Evolutionary conservation across 1,284 basidiomycete species (phyloP).

Genomic region (Schizophyllum commune): DNA sequence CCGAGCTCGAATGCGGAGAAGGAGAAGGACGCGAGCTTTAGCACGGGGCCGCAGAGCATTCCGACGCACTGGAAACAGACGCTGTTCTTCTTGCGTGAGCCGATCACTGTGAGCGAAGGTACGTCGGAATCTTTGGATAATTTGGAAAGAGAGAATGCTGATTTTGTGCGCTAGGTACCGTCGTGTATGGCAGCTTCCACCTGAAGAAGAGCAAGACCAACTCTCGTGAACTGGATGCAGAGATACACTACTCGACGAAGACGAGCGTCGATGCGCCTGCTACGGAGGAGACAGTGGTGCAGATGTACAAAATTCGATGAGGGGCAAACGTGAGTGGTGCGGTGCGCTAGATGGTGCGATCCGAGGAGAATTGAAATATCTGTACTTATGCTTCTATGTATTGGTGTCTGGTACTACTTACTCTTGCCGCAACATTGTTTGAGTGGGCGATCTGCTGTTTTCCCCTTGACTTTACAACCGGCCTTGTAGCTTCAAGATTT

Average conservation of each 20-base stretch:
- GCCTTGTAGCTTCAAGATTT: no score
- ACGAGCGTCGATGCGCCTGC: conserved; percentile 23
- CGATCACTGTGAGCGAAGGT: conserved; percentile 72
- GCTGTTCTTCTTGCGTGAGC: conserved; percentile 78
- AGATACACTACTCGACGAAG: conserved; percentile 77
- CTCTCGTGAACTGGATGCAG: conserved; percentile 84
- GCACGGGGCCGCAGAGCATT: conserved; percentile 81
- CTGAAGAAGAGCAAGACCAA: conserved; percentile 80
- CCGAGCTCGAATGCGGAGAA: conserved; percentile 37
- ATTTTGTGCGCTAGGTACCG: conserved; percentile 43
- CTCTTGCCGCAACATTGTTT: no score
- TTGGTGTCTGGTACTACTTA: not conserved
- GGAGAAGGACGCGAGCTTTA: conserved; percentile 71
- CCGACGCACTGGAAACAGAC: conserved; percentile 99
- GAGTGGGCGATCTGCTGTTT: no score
- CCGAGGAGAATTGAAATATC: not conserved
- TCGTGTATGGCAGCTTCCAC: conserved; percentile 76
- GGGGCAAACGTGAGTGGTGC: not conserved
- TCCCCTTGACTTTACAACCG: no score
- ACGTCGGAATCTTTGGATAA: conserved; percentile 16
- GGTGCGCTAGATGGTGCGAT: not conserved
- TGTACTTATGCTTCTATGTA: not conserved
- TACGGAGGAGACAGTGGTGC: conserved; percentile 43
- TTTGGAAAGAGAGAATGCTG: not conserved
- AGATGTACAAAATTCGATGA: conserved; percentile 71